Conservation (phyloP, 2,329 filamentous ascomycete genomes). For the Simplicillium aogashimaense region DNA sequence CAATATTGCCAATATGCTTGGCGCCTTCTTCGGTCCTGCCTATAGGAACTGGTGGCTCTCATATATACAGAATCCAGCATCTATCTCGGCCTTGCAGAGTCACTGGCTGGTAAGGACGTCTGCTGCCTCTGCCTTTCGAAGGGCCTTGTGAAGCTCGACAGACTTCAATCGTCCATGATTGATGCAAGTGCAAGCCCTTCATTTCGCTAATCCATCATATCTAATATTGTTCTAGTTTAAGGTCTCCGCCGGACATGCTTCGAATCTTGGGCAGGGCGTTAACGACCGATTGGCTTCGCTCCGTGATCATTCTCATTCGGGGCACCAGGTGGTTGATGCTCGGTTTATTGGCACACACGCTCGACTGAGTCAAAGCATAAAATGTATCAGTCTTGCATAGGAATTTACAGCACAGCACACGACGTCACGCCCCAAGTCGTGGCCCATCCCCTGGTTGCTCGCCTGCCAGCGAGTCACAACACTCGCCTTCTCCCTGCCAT, state of each 20-base stretch:
- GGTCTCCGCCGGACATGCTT: neutral
- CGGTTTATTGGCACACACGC: conserved; percentile 19
- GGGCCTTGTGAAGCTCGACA: conserved; percentile 14
- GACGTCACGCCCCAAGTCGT: neutral
- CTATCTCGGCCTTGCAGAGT: conserved; percentile 5
- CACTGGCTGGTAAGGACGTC: conserved; percentile 20
- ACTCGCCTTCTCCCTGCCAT: conserved; percentile 14
- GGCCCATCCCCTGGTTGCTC: neutral
- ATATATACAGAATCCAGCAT: conserved; percentile 9
- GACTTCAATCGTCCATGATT: conserved; percentile 15
- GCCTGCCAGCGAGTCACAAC: conserved; percentile 7
- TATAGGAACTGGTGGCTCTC: conserved; percentile 19
- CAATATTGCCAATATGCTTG: too few relatives aligned
- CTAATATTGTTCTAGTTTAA: conserved; percentile 6
- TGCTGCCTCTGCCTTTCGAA: conserved; percentile 11
- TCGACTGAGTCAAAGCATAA: conserved; percentile 15
- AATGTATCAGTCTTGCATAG: conserved; percentile 12
- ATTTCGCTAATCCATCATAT: too few relatives aligned
- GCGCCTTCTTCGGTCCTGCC: too few relatives aligned
- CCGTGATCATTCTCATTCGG: conserved; percentile 19
- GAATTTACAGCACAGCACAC: conserved; percentile 4
- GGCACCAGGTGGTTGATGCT: conserved; percentile 15
- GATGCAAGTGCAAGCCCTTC: conserved; percentile 13
- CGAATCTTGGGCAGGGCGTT: too few relatives aligned
- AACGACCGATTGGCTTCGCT: conserved; percentile 14